A percentile compares a stretch with the other conserved stretches of the same genome.
Conservation (phyloP, 257 asterid genomes). For the Handroanthus guayacan region DNA sequence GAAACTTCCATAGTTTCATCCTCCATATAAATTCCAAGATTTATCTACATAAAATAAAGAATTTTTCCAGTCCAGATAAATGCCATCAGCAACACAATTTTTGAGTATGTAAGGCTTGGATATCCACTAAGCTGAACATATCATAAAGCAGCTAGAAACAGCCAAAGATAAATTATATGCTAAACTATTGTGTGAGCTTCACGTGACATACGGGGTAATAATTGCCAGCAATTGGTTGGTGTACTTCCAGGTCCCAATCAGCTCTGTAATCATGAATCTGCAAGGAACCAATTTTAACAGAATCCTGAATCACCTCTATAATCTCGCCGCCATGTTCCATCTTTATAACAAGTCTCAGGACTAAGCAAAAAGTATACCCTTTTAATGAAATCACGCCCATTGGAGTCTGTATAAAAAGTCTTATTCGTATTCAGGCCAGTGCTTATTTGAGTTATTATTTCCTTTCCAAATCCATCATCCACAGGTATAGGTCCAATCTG, state of each 20-base stretch:
- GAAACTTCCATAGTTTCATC: constrained; percentile 72
- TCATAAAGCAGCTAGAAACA: constrained; percentile 22
- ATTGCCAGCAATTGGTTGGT: constrained; percentile 83
- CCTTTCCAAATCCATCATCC: constrained; percentile 77
- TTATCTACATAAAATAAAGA: constrained; percentile 54
- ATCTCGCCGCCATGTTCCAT: not conserved
- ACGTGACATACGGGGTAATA: constrained; percentile 73
- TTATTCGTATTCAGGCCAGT: constrained; percentile 66
- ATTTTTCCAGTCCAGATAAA: constrained; percentile 10
- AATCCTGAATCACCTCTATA: not conserved
- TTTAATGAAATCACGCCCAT: constrained; percentile 83
- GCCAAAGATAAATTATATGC: constrained; percentile 24
- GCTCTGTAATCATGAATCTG: constrained; percentile 69
- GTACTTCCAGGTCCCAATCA: constrained; percentile 78
- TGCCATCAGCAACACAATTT: not conserved
- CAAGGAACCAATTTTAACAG: constrained; percentile 36
- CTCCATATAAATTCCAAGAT: constrained; percentile 78
- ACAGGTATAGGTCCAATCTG: constrained; percentile 75
- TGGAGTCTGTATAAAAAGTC: constrained; percentile 83
- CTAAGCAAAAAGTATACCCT: constrained; percentile 54
- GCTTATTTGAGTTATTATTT: constrained; percentile 67
- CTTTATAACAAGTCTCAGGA: constrained; percentile 24
- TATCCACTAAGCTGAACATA: constrained; percentile 24
- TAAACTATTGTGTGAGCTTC: constrained; percentile 30
- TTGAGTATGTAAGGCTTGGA: constrained; percentile 10